These are phyloP conservation scores for Hypericum perforatum DNA, from an alignment of 345 rosid genomes.

Conservation along the genomic window DNA sequence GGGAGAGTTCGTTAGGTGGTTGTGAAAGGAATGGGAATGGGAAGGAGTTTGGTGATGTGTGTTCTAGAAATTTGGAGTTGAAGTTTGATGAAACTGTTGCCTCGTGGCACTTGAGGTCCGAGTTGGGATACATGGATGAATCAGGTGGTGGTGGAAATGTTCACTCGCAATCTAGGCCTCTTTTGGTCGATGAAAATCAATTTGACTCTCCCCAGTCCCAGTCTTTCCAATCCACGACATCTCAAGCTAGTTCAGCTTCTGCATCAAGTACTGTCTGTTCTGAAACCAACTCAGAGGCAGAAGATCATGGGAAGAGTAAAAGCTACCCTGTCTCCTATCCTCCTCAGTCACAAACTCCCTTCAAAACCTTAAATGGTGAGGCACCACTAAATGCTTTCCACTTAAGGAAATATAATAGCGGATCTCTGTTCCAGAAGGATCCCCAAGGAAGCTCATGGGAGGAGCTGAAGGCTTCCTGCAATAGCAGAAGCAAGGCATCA, in stretches of 20 bases:
- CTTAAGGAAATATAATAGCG: slow-evolving; percentile 24
- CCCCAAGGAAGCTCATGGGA: slow-evolving; percentile 11
- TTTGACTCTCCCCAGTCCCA: slow-evolving; percentile 29
- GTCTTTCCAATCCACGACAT: slow-evolving; percentile 32
- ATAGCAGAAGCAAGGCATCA: slow-evolving; percentile 18
- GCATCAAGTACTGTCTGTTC: slow-evolving; percentile 31
- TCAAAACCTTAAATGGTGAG: slow-evolving; percentile 7
- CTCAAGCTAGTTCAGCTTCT: slow-evolving; percentile 29
- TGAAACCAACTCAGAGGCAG: slow-evolving; percentile 29
- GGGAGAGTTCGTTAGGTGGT: slow-evolving; percentile 11
- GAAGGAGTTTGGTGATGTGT: slow-evolving; percentile 23
- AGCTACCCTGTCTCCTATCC: slow-evolving; percentile 23
- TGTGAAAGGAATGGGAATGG: slow-evolving; percentile 17
- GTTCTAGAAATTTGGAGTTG: slow-evolving; percentile 25
- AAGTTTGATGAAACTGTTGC: slow-evolving; percentile 21
- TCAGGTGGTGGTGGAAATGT: slow-evolving; percentile 7
- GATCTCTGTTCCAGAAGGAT: slow-evolving; percentile 27
- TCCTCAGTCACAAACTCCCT: slow-evolving; percentile 14
- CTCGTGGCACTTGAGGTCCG: slow-evolving; percentile 35
- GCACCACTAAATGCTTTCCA: slow-evolving; percentile 27
- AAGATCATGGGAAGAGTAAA: slow-evolving; percentile 30
- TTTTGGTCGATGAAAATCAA: slow-evolving; percentile 54
- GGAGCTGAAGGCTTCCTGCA: slow-evolving; percentile 14
- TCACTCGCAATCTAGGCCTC: slow-evolving; percentile 40
- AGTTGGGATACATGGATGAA: slow-evolving; percentile 28